Conservation (phyloP, 2,329 filamentous ascomycete species). For the Exutisphaerella laricina region DNA sequence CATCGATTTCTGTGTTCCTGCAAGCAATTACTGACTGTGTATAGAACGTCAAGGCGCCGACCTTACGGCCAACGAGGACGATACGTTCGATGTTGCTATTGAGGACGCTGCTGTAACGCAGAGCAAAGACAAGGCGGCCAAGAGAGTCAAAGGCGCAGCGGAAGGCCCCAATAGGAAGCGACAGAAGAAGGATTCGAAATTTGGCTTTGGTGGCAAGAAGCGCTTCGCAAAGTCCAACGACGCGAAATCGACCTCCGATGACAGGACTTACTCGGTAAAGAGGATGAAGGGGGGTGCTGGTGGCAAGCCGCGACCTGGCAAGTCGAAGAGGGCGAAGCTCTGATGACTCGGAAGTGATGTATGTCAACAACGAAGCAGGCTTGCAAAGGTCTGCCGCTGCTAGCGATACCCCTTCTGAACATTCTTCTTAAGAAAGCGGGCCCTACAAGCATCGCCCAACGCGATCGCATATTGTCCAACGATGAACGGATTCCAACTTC, state of each 20-base stretch:
- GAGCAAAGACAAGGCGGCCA: slow-evolving; percentile 39
- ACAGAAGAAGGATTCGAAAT: slow-evolving; percentile 91
- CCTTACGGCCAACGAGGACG: slow-evolving; percentile 66
- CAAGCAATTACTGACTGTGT: slow-evolving; percentile 20
- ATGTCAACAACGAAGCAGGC: too few species aligned
- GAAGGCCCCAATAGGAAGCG: slow-evolving; percentile 60
- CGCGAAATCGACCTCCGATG: slow-evolving; percentile 72
- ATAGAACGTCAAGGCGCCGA: slow-evolving; percentile 75
- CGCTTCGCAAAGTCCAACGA: slow-evolving; percentile 84
- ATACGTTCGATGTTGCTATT: slow-evolving; percentile 86
- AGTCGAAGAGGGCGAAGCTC: slow-evolving; percentile 35
- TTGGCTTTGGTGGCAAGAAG: slow-evolving; percentile 95
- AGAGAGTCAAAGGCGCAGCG: slow-evolving; percentile 32
- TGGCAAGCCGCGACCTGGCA: slow-evolving; percentile 35
- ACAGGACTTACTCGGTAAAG: slow-evolving; percentile 72
- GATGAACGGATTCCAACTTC: too few species aligned
- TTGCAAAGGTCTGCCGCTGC: too few species aligned
- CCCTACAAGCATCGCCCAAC: too few species aligned
- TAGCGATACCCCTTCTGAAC: too few species aligned
- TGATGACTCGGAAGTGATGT: too few species aligned
- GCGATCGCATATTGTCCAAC: too few species aligned
- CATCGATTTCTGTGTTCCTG: background rate
- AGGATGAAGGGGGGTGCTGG: slow-evolving; percentile 67
- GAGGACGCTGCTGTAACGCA: slow-evolving; percentile 58
- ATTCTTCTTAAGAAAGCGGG: too few species aligned